These are phyloP conservation scores for Celoporthe dispersa DNA, from an alignment of 2,329 filamentous ascomycete species.

Conservation along the genomic window DNA sequence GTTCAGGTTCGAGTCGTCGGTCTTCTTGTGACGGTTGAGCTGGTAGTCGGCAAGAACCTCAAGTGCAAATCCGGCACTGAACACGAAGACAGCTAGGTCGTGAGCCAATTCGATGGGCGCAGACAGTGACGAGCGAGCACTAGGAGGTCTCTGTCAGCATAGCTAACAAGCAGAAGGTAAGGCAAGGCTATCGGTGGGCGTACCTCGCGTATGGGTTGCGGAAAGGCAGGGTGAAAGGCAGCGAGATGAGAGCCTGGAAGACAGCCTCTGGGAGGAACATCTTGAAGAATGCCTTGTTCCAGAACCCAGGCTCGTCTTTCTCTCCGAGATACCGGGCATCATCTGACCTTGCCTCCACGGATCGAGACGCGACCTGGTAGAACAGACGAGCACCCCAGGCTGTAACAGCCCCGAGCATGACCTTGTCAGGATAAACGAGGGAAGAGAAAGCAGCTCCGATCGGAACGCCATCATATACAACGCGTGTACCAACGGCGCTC, in stretches of 20 bases:
- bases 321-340: slow-evolving; percentile 57
- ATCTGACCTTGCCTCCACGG: slow-evolving; percentile 54
- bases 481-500: slow-evolving; percentile 58
- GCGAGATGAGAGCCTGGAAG: slow-evolving; percentile 59
- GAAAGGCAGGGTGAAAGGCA: slow-evolving; percentile 62
- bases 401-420: slow-evolving; percentile 60
- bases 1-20: slow-evolving; percentile 46
- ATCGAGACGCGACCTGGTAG: slow-evolving; percentile 55
- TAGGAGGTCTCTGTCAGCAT: slow-evolving; percentile 18
- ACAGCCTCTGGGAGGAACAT: slow-evolving; percentile 61
- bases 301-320: slow-evolving; percentile 57
- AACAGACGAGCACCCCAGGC: slow-evolving; percentile 62
- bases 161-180: slow-evolving; percentile 22
- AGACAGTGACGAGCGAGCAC: slow-evolving; percentile 26
- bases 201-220: slow-evolving; percentile 44
- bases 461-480: slow-evolving; percentile 50
- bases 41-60: slow-evolving; percentile 62
- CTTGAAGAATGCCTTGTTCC: slow-evolving; percentile 59
- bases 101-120: slow-evolving; percentile 33
- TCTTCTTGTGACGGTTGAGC: slow-evolving; percentile 54
- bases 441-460: slow-evolving; percentile 50
- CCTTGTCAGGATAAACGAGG: slow-evolving; percentile 57
- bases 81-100: slow-evolving; percentile 56
- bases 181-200: slow-evolving; percentile 39
- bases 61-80: slow-evolving; percentile 58